phyloP scores from a whole-genome alignment of 192 early-diverging fungal species.

The Diversispora eburnea region DNA sequence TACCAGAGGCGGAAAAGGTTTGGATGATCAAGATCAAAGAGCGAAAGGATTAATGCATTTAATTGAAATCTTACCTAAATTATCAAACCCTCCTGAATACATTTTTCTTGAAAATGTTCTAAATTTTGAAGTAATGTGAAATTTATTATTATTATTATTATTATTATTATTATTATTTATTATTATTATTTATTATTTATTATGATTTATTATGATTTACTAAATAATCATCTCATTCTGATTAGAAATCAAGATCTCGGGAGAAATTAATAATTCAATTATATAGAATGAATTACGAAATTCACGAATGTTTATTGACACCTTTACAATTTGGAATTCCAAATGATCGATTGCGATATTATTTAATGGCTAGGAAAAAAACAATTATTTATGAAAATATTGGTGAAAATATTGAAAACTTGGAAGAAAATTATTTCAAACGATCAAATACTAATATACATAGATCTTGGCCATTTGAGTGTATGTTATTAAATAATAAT shows the following conservation, averaged over 20 bases:
- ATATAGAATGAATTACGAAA: constrained; percentile 51
- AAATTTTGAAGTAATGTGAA: constrained; percentile 65
- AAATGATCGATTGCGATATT: constrained; percentile 74
- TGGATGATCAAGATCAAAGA: constrained; percentile 70
- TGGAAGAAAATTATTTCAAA: constrained; percentile 18
- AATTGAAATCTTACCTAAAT: constrained; percentile 55
- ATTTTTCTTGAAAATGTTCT: constrained; percentile 79
- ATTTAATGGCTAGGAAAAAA: constrained; percentile 53
- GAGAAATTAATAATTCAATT: constrained; percentile 54
- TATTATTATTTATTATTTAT: background rate
- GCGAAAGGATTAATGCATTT: constrained; percentile 71
- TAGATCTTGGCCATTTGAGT: constrained; percentile 44
- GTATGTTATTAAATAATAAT: background rate
- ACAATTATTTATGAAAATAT: background rate
- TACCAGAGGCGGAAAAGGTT: constrained; percentile 70
- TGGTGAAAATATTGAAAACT: background rate
- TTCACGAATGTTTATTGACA: constrained; percentile 68
- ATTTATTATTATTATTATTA: constrained; percentile 26
- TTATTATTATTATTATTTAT: too few species aligned
- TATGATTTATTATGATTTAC: background rate
- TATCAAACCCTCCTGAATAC: constrained; percentile 50
- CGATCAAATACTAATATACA: constrained; percentile 28
- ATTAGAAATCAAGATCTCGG: constrained; percentile 57
- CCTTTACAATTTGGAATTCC: constrained; percentile 74
- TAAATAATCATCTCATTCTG: background rate